A percentile compares a stretch with the other conserved stretches of the same genome.
phyloP scores from a whole-genome alignment of 2,329 filamentous ascomycete species.

The Fusarium pilosicola region DNA sequence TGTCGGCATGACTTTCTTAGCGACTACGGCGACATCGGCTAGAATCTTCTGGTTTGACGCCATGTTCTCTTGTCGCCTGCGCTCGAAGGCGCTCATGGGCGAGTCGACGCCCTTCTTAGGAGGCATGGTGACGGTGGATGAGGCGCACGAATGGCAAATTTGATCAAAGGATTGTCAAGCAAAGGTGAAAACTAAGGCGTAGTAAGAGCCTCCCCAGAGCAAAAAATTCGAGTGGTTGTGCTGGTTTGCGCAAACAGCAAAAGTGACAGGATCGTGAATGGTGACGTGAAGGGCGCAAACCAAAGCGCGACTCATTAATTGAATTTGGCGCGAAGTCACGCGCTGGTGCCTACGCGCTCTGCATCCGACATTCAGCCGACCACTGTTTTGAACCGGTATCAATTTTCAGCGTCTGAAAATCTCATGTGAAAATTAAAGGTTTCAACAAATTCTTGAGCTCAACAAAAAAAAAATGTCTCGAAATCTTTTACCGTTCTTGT shows the following conservation, averaged over 20 bases:
- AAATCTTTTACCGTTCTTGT: constrained; percentile 73
- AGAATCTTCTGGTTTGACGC: constrained; percentile 84
- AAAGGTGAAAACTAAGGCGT: background rate
- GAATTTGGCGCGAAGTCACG: constrained; percentile 49
- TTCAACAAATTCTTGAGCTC: background rate
- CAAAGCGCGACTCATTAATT: constrained; percentile 41
- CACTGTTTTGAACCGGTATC: background rate
- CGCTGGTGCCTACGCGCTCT: constrained; percentile 24
- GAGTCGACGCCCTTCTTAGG: constrained; percentile 52
- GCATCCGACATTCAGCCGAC: constrained; percentile 37
- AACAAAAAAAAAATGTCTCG: constrained; percentile 53
- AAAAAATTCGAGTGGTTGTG: background rate
- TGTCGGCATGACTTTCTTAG: constrained; percentile 74
- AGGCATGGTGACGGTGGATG: constrained; percentile 49
- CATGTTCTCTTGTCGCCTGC: constrained; percentile 85
- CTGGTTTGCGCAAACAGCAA: constrained; percentile 1
- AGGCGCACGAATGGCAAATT: background rate
- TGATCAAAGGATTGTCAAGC: background rate
- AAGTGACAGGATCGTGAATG: constrained; percentile 11
- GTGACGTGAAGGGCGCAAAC: constrained; percentile 29
- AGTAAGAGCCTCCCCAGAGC: background rate
- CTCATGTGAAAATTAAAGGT: constrained; percentile 16
- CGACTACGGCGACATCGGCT: constrained; percentile 77
- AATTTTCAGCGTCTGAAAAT: constrained; percentile 27
- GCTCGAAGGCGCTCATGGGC: constrained; percentile 84